Evolutionary conservation across 228 moss, liverwort and hornwort genomes (phyloP).

Genomic region (Sphagnum fallax): DNA sequence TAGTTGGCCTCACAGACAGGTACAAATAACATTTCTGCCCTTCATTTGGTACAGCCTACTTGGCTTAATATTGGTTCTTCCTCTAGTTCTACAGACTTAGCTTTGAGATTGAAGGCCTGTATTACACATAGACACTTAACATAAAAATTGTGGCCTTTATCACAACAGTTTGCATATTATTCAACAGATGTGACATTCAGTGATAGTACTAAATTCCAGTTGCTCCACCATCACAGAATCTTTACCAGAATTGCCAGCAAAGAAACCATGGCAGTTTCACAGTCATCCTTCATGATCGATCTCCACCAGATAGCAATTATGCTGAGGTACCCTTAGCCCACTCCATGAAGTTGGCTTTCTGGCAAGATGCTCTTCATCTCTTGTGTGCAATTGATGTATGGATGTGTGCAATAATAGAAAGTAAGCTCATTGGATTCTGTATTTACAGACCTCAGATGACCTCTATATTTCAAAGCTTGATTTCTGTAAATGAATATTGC

Average conservation of each 20-base stretch:
- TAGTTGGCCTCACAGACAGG: conserved; percentile 87
- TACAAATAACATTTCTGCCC: conserved; percentile 8
- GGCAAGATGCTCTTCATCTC: too few relatives aligned
- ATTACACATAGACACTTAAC: too few relatives aligned
- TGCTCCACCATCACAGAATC: conserved; percentile 38
- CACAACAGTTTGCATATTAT: too few relatives aligned
- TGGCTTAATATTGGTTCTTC: neutral
- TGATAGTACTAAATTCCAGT: neutral
- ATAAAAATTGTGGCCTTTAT: too few relatives aligned
- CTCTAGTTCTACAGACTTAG: neutral
- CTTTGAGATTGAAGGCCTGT: too few relatives aligned
- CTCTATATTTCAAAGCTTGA: neutral
- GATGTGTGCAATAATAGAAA: too few relatives aligned
- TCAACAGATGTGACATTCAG: neutral
- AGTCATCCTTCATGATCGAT: conserved; percentile 97
- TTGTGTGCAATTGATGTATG: too few relatives aligned
- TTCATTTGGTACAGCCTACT: neutral
- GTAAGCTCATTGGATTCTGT: too few relatives aligned
- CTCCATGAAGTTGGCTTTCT: too few relatives aligned
- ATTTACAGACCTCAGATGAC: neutral
- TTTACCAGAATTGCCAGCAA: conserved; percentile 81
- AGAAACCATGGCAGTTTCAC: conserved; percentile 73
- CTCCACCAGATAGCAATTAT: conserved; percentile 85
- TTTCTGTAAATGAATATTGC: too few relatives aligned
- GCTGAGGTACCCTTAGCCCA: conserved; percentile 44